Percentiles rank a stretch among this genome's conserved stretches.
Evolutionary conservation across 1,284 basidiomycete genomes (phyloP).

Genomic region (Earliella scabrosa): DNA sequence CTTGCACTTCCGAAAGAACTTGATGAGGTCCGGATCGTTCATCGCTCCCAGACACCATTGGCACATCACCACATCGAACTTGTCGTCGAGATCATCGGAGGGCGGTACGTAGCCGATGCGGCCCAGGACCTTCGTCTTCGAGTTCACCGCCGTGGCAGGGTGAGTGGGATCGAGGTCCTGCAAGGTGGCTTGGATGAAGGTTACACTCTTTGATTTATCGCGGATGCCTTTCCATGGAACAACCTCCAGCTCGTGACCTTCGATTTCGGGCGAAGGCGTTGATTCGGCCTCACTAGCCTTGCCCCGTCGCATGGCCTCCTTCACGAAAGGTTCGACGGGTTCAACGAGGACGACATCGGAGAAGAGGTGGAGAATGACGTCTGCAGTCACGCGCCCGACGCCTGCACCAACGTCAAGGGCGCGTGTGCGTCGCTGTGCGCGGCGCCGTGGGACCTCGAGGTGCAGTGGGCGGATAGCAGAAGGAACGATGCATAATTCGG

Average conservation of each 20-base stretch:
- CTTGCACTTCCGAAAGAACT: conserved; percentile 71
- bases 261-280: not conserved
- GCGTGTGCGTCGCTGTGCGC: conserved; percentile 51
- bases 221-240: conserved; percentile 71
- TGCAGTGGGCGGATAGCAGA: conserved; percentile 57
- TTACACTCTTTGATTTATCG: conserved; percentile 74
- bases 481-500: conserved; percentile 76
- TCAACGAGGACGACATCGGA: conserved; percentile 88
- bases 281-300: conserved; percentile 36
- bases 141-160: conserved; percentile 44
- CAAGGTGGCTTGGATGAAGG: conserved; percentile 77
- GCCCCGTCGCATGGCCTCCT: conserved; percentile 65
- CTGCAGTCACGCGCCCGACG: conserved; percentile 87
- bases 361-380: conserved; percentile 84
- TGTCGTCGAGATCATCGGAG: conserved; percentile 39
- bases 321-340: conserved; percentile 80
- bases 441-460: conserved; percentile 6
- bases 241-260: conserved; percentile 11
- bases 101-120: conserved; percentile 59
- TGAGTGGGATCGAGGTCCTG: conserved; percentile 75
- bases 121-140: conserved; percentile 47
- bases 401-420: conserved; percentile 92
- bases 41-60: conserved; percentile 97
- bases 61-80: conserved; percentile 88
- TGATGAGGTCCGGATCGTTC: conserved; percentile 74